phyloP scores from a whole-genome alignment of 306 rosid genomes.

The peach (Prunus persica) region Prunus_persica_NCBIv2 NC_034011.1:19880501-19881000 shows the following conservation, averaged over 20 bases:
- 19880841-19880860: constrained; percentile 97
- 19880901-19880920: constrained; percentile 92
- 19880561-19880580: constrained; percentile 78
- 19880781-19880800: constrained; percentile 93
- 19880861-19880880: constrained; percentile 45
- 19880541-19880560: constrained; percentile 12
- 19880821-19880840: constrained; percentile 96
- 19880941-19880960: background rate
- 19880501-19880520: constrained; percentile 2
- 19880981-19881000: background rate
- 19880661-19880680: constrained; percentile 82
- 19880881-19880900: constrained; percentile 84
- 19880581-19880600: constrained; percentile 71
- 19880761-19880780: constrained; percentile 91
- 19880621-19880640: constrained; percentile 52
- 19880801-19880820: constrained; percentile 98
- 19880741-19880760: constrained; percentile 99
- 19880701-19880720: constrained; percentile 71
- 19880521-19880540: constrained; percentile 12
- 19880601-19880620: constrained; percentile 67
- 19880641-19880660: constrained; percentile 93
- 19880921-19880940: constrained; percentile 65
- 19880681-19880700: constrained; percentile 76
- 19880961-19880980: background rate
- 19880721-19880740: constrained; percentile 97